phyloP scores from a whole-genome alignment of 75 land plant genomes.

The Sequoiadendron giganteum region DNA sequence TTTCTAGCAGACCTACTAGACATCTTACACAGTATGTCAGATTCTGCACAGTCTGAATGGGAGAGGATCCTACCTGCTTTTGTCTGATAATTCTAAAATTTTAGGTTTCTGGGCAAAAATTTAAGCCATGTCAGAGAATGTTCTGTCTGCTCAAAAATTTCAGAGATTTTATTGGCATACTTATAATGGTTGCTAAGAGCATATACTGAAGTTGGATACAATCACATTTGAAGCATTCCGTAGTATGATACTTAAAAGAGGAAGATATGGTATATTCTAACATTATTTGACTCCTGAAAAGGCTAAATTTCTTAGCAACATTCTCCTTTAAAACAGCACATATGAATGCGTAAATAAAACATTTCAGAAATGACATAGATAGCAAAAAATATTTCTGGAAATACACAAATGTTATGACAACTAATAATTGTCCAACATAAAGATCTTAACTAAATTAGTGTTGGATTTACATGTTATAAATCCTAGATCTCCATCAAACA shows the following conservation, averaged over 20 bases:
- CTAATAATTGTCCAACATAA: not conserved
- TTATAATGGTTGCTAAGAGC: not conserved
- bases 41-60: not conserved
- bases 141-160: not conserved
- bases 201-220: not conserved
- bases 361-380: not conserved
- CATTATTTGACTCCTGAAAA: not conserved
- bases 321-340: not conserved
- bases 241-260: not conserved
- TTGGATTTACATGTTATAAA: not conserved
- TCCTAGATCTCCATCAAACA: not conserved
- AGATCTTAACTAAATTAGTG: not conserved
- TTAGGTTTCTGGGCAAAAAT: not conserved
- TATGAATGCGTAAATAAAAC: not conserved
- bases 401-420: not conserved
- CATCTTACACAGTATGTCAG: not conserved
- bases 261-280: not conserved
- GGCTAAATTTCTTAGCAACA: not conserved
- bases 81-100: not conserved
- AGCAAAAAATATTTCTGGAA: not conserved
- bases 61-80: not conserved
- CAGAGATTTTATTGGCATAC: not conserved
- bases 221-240: too few relatives aligned
- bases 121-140: not conserved
- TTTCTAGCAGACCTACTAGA: not conserved